These are phyloP conservation scores for Leishmania mexicana DNA, from an alignment of 208 protist species.

Conservation along the genomic window DNA sequence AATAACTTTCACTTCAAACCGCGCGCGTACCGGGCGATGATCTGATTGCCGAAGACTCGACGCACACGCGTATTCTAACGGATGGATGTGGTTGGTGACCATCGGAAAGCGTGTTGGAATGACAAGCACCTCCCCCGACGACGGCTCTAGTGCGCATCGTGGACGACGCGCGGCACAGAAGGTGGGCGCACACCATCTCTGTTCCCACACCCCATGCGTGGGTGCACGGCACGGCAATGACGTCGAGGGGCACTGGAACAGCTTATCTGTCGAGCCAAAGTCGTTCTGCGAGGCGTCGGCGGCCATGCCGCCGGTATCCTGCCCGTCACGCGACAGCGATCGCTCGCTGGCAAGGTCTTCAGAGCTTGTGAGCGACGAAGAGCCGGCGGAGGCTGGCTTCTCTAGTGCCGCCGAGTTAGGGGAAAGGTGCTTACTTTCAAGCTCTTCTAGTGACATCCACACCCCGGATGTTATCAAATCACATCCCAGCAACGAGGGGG, in stretches of 20 bases:
- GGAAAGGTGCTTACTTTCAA: not conserved
- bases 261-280: not conserved
- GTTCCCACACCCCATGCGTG: slow-evolving; percentile 22
- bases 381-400: no score
- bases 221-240: slow-evolving; percentile 1
- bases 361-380: slow-evolving; percentile 12
- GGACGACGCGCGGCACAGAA: slow-evolving; percentile 34
- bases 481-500: not conserved
- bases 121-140: not conserved
- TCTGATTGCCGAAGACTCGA: slow-evolving; percentile 60
- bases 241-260: not conserved
- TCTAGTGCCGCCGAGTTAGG: not conserved
- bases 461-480: not conserved
- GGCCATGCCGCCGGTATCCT: slow-evolving; percentile 6
- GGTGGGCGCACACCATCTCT: slow-evolving; percentile 30
- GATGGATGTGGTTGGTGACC: slow-evolving; percentile 52
- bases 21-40: slow-evolving; percentile 70
- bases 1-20: slow-evolving; percentile 69
- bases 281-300: slow-evolving; percentile 12
- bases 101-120: slow-evolving; percentile 39
- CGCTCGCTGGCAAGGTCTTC: not conserved
- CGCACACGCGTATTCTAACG: slow-evolving; percentile 55
- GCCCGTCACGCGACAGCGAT: not conserved
- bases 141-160: not conserved
- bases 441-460: slow-evolving; percentile 14